Evolutionary conservation across 2,329 filamentous ascomycete species (phyloP).

Genomic region (Fusarium sp.): DNA sequence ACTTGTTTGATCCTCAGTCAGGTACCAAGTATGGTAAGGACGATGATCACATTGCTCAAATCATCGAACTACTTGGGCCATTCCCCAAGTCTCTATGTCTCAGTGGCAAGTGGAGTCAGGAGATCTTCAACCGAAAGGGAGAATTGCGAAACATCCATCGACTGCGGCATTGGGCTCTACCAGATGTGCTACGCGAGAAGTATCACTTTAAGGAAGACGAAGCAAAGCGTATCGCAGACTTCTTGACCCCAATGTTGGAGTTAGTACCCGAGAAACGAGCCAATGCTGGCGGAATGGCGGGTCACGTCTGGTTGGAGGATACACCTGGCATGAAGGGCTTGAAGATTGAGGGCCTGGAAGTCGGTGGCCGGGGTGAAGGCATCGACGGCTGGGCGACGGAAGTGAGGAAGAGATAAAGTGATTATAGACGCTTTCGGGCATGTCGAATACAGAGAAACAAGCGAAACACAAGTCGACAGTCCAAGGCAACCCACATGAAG

Average conservation of each 20-base stretch:
- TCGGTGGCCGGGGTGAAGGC: constrained; percentile 85
- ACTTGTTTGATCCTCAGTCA: constrained; percentile 97
- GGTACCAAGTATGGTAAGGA: constrained; percentile 99
- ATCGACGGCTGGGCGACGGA: constrained; percentile 95
- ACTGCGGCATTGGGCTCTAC: constrained; percentile 92
- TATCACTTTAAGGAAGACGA: constrained; percentile 93
- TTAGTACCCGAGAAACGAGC: constrained; percentile 86
- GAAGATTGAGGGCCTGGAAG: constrained; percentile 74
- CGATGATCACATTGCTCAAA: constrained; percentile 98
- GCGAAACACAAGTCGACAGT: constrained; percentile 28
- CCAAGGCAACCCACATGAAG: constrained; percentile 11
- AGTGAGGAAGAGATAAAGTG: constrained; percentile 77
- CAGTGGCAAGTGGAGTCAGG: constrained; percentile 95
- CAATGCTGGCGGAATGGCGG: constrained; percentile 95
- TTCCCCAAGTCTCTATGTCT: constrained; percentile 94
- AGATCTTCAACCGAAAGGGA: constrained; percentile 98
- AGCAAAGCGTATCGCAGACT: constrained; percentile 77
- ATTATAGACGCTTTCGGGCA: constrained; percentile 26
- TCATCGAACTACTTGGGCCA: constrained; percentile 92
- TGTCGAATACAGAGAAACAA: constrained; percentile 35
- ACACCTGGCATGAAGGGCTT: constrained; percentile 88
- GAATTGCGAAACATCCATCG: constrained; percentile 97
- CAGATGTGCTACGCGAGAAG: constrained; percentile 93
- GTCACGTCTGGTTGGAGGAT: constrained; percentile 81
- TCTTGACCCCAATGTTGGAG: constrained; percentile 90